Conservation (phyloP, 805 yeast species). For the Komagataella mondaviorum region DNA sequence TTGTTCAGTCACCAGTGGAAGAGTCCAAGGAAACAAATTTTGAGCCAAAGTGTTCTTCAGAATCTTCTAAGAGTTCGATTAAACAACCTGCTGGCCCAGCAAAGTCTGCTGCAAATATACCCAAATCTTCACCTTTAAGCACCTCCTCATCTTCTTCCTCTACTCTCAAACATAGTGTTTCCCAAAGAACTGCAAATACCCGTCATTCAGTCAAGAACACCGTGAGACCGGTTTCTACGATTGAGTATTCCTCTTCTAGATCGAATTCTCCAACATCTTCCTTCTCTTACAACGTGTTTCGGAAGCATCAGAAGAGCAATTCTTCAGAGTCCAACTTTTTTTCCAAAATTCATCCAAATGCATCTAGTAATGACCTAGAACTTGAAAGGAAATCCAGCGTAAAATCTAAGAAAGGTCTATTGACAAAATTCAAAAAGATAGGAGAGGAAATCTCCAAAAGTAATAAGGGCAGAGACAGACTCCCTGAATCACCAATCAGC, state of each 20-base stretch:
- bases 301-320: constrained; percentile 51
- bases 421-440: background rate
- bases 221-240: constrained; percentile 21
- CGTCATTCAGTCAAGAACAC: constrained; percentile 6
- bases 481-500: constrained; percentile 1
- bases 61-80: background rate
- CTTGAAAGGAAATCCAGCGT: background rate
- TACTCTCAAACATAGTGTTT: background rate
- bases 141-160: background rate
- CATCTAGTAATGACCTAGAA: constrained; percentile 14
- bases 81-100: background rate
- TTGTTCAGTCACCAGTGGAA: background rate
- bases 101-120: background rate
- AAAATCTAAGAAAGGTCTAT: background rate
- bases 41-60: background rate
- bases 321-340: constrained; percentile 41
- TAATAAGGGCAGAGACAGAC: background rate
- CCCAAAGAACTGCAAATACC: constrained; percentile 1
- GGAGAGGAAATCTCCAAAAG: constrained; percentile 1
- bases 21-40: background rate
- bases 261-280: constrained; percentile 13
- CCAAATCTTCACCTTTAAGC: background rate
- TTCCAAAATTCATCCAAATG: constrained; percentile 24
- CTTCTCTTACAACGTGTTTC: constrained; percentile 35
- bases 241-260: constrained; percentile 17